Evolutionary conservation across 2,329 filamentous ascomycete species (phyloP), one percentile per base, ranked within the genome.

Genomic region (Ceratocystis colombiana): DNA sequence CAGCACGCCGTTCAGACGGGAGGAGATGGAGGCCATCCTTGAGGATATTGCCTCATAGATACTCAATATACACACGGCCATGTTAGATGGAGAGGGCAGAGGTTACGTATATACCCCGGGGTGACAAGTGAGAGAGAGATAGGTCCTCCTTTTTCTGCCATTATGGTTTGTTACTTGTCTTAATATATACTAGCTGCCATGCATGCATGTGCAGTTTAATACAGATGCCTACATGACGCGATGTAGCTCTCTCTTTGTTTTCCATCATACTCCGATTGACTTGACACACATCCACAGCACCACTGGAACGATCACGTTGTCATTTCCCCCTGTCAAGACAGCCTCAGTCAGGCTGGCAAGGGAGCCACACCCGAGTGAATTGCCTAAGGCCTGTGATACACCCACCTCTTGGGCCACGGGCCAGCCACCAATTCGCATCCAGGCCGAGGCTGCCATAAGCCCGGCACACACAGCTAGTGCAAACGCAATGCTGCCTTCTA

Each of bases 261-360:
- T n/a, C 28, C 62, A n/a, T 64, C 76, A 87, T 69, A 87, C 73
- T 66, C 82, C 82, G 68, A 93, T 75, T 22, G 89, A 90, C 76
- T 93, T 88, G 48, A 96, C 91, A 72, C 96, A 86, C 68, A 92
- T 83, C 94, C 94, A 99, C 68, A 99, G 77, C 63, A 96, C 86
- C 67, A 99, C 85, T 3, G 94, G 94, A 69, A 97, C 93, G 69
- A 97, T 87, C 20, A 99, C 94, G 79, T 99, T 99, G 79, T 99
- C 94, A 75, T 99, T 99, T 37, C 93, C 94, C 1, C 94, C 94
- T 15, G 94, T 97, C 69, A 99, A 78, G 61, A 96, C 93, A 30
- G 94, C 92, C 78, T 99, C 94, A 64, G 94, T 96, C 71, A 96
- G 80, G 75, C 92, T 96, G 33, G 92, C 90, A 67, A 91, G 84